phyloP scores from a whole-genome alignment of 257 asterid genomes.

The Euphrasia confusa region DNA sequence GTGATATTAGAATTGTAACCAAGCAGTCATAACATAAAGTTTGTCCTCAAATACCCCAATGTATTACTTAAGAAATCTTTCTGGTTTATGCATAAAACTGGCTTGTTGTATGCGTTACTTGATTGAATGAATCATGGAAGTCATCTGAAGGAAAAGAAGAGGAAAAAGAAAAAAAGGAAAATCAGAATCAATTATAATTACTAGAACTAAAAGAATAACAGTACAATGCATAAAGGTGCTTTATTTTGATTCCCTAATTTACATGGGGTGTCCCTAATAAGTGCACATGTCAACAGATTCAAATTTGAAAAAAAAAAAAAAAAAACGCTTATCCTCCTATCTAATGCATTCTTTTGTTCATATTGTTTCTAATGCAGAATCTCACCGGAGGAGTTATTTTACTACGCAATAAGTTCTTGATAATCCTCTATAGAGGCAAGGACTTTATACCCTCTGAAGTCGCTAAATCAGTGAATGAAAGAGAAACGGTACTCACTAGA shows the following conservation, averaged over 20 bases:
- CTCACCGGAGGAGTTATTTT: slow-evolving; percentile 88
- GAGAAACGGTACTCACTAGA: slow-evolving; percentile 59
- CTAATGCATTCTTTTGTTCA: slow-evolving; percentile 19
- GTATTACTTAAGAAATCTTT: background rate
- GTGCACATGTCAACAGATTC: background rate
- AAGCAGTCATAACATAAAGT: background rate
- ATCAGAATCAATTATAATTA: background rate
- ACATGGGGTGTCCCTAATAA: background rate
- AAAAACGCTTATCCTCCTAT: too few species aligned
- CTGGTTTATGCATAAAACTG: background rate
- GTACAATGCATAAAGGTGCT: background rate
- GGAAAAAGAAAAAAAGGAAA: background rate
- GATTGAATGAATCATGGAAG: background rate
- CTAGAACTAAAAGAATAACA: background rate
- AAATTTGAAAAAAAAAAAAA: background rate
- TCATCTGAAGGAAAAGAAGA: background rate
- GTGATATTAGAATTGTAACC: background rate
- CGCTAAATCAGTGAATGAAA: slow-evolving; percentile 52
- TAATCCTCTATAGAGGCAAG: slow-evolving; percentile 87
- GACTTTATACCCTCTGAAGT: slow-evolving; percentile 79
- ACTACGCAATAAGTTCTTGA: slow-evolving; percentile 78
- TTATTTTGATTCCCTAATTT: background rate
- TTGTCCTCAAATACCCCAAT: background rate
- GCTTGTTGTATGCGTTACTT: background rate
- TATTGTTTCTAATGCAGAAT: slow-evolving; percentile 46